Conservation (phyloP, 108 stramenopile genomes). For the Cyclotella atomus region DNA sequence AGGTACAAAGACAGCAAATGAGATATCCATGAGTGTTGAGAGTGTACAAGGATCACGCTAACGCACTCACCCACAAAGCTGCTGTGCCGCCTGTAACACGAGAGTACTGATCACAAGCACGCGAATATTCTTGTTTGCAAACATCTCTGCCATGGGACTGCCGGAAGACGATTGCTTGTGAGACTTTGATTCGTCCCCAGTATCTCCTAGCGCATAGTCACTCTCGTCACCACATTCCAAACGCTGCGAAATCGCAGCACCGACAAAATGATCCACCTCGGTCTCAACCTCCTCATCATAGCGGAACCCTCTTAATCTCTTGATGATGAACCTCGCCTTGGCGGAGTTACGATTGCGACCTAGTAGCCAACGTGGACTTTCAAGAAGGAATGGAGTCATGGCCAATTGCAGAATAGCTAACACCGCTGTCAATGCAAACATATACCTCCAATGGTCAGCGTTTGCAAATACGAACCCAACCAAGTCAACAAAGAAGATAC, state of each 20-base stretch:
- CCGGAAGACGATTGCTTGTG: not conserved
- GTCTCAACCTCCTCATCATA: slow-evolving; percentile 93
- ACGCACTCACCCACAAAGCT: slow-evolving; percentile 81
- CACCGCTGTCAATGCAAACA: slow-evolving; percentile 84
- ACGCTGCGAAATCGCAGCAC: slow-evolving; percentile 34
- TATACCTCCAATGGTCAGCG: slow-evolving; percentile 67
- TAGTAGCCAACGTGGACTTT: slow-evolving; percentile 91
- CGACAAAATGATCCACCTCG: slow-evolving; percentile 88
- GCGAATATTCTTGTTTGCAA: slow-evolving; percentile 74
- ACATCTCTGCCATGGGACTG: slow-evolving; percentile 67
- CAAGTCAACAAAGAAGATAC: slow-evolving; percentile 87
- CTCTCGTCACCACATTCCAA: slow-evolving; percentile 7
- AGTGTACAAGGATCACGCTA: not conserved
- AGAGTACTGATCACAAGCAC: slow-evolving; percentile 73
- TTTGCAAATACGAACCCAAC: slow-evolving; percentile 86
- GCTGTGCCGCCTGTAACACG: slow-evolving; percentile 91
- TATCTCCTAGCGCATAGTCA: not conserved
- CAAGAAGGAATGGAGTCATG: slow-evolving; percentile 83
- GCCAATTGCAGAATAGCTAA: slow-evolving; percentile 82
- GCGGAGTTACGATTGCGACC: slow-evolving; percentile 75
- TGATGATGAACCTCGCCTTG: slow-evolving; percentile 89
- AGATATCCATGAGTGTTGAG: not conserved
- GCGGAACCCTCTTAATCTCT: slow-evolving; percentile 89
- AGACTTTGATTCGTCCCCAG: not conserved
- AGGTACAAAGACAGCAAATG: not conserved